A percentile compares a stretch with the other conserved stretches of the same genome.
These are phyloP conservation scores for Entomortierella parvispora DNA, from an alignment of 192 early-diverging fungal genomes.

Conservation along the genomic window DNA sequence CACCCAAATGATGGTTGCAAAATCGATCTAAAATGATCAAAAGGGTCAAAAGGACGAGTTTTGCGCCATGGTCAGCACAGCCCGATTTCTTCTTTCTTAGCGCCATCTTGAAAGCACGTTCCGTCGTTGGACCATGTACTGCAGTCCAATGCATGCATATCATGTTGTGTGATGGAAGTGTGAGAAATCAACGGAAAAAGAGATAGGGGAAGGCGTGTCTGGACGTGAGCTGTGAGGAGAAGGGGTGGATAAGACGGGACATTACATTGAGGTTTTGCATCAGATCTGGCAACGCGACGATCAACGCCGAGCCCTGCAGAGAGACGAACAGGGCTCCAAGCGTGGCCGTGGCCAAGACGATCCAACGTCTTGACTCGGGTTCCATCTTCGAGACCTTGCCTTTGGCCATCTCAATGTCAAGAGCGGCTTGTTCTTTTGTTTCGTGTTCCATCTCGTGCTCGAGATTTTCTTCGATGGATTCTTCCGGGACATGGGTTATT, in stretches of 20 bases:
- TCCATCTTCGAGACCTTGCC: not conserved
- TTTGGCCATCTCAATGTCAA: slow-evolving; percentile 24
- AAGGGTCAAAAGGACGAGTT: no score
- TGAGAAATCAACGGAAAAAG: no score
- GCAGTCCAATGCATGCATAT: no score
- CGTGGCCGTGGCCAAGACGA: slow-evolving; percentile 21
- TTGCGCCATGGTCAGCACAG: no score
- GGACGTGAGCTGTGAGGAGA: no score
- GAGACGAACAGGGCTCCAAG: slow-evolving; percentile 19
- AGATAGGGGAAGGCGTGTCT: no score
- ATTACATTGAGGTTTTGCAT: slow-evolving; percentile 11
- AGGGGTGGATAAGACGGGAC: not conserved
- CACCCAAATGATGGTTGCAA: slow-evolving; percentile 22
- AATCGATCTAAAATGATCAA: slow-evolving; percentile 9
- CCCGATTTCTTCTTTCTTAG: no score
- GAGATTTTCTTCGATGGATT: not conserved
- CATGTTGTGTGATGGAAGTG: no score
- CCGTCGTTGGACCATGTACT: no score
- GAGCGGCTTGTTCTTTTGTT: not conserved
- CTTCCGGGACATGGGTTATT: not conserved
- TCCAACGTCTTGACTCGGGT: slow-evolving; percentile 13
- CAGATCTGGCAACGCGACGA: slow-evolving; percentile 24
- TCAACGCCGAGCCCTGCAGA: slow-evolving; percentile 20
- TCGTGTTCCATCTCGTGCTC: slow-evolving; percentile 9
- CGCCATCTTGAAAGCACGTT: not conserved